Evolutionary conservation across 345 rosid genomes (phyloP).

Genomic region (Bruguiera gymnorhiza): DNA sequence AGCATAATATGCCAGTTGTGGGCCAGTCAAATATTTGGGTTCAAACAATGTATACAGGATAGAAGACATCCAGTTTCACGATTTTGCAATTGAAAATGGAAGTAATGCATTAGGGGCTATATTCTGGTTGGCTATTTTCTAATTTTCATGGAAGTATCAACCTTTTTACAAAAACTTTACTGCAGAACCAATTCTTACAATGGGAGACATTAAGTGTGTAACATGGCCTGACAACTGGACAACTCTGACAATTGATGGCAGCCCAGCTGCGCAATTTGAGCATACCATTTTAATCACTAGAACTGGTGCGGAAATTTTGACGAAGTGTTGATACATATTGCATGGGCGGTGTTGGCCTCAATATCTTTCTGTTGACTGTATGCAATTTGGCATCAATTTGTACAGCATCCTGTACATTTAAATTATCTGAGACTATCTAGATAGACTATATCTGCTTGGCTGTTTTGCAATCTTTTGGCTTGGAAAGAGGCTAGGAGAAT

Average conservation of each 20-base stretch:
- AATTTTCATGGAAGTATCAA: not conserved
- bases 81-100: not conserved
- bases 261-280: conserved; percentile 85
- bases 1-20: too few relatives aligned
- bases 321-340: conserved; percentile 40
- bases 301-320: conserved; percentile 84
- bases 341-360: not conserved
- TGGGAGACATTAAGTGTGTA: too few relatives aligned
- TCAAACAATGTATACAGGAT: not conserved
- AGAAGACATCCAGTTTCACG: not conserved
- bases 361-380: not conserved
- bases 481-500: too few relatives aligned
- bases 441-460: too few relatives aligned
- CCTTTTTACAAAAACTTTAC: not conserved
- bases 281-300: conserved; percentile 82
- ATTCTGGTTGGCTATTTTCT: not conserved
- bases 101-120: not conserved
- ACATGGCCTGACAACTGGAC: conserved; percentile 95
- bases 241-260: conserved; percentile 65
- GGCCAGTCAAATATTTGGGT: not conserved
- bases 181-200: too few relatives aligned
- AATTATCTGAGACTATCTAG: too few relatives aligned
- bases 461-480: too few relatives aligned
- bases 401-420: too few relatives aligned
- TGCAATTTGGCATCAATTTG: too few relatives aligned